phyloP scores from a whole-genome alignment of 805 yeast species.

The Hanseniaspora lindneri region DNA sequence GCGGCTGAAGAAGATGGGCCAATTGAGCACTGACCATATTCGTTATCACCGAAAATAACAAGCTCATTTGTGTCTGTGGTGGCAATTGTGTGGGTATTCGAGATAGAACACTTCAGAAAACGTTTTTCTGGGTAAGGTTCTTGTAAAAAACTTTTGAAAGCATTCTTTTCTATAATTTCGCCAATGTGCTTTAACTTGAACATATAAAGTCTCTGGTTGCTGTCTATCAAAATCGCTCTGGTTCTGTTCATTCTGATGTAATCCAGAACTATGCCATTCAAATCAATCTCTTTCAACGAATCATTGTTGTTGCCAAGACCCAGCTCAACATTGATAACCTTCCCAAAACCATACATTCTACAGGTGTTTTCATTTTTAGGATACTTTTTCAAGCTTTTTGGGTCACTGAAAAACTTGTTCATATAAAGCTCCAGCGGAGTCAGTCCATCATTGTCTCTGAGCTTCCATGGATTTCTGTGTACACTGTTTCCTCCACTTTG shows the following conservation, averaged over 20 bases:
- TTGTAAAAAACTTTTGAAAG: constrained; percentile 20
- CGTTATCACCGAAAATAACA: constrained; percentile 71
- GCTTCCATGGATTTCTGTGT: constrained; percentile 26
- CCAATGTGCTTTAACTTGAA: constrained; percentile 61
- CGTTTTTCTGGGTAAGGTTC: constrained; percentile 21
- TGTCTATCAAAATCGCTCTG: constrained; percentile 51
- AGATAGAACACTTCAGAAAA: constrained; percentile 35
- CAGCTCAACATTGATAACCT: constrained; percentile 48
- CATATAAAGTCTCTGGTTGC: constrained; percentile 40
- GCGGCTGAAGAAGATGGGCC: constrained; percentile 19
- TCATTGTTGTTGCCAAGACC: constrained; percentile 57
- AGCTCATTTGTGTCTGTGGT: constrained; percentile 43
- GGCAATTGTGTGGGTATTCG: constrained; percentile 59
- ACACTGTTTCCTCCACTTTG: neutral
- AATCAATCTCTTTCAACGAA: constrained; percentile 33
- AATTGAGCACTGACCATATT: constrained; percentile 39
- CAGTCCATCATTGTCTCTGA: constrained; percentile 56
- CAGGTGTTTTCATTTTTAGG: constrained; percentile 36
- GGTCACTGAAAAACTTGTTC: constrained; percentile 22
- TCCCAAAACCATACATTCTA: constrained; percentile 49
- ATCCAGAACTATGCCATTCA: constrained; percentile 25
- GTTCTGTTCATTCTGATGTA: constrained; percentile 47
- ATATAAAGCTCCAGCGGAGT: constrained; percentile 61
- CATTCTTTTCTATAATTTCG: constrained; percentile 40
- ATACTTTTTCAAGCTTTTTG: neutral